Percentiles rank a stretch among this genome's conserved stretches.
Evolutionary conservation across 139 green algal species (phyloP).

Genomic region (Tetradesmus lagerheimii): DNA sequence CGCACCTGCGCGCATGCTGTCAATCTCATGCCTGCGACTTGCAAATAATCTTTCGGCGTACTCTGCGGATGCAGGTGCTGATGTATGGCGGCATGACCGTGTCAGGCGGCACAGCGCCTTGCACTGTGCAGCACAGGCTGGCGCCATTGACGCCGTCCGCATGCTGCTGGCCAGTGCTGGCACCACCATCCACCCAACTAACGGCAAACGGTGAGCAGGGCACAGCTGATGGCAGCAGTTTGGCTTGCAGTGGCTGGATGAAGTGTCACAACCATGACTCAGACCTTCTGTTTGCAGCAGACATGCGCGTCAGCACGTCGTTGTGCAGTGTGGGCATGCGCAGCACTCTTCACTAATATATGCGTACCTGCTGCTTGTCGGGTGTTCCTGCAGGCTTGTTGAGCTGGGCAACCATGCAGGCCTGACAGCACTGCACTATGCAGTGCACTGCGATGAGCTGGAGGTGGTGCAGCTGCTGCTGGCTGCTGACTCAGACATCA

Average conservation of each 20-base stretch:
- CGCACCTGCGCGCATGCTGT: neutral
- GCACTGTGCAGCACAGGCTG: conserved; percentile 38
- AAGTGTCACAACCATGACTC: too few species aligned
- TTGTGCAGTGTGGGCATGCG: neutral
- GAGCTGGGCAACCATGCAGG: conserved; percentile 44
- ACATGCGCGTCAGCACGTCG: neutral
- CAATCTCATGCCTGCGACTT: neutral
- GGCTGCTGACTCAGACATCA: conserved; percentile 27
- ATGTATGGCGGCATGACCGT: conserved; percentile 33
- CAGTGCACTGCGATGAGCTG: conserved; percentile 17
- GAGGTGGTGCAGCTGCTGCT: conserved; percentile 38
- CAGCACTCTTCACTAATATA: neutral
- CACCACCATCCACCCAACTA: neutral
- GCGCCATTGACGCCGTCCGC: conserved; percentile 15
- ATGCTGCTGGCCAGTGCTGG: conserved; percentile 7
- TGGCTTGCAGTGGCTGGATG: too few species aligned
- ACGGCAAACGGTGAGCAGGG: neutral
- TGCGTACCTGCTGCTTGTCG: neutral
- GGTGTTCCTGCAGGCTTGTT: conserved; percentile 16
- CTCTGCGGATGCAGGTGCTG: conserved; percentile 35
- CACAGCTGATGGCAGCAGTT: too few species aligned
- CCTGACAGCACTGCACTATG: conserved; percentile 51
- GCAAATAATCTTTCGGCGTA: neutral
- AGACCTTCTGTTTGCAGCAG: neutral
- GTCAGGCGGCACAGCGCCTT: conserved; percentile 40